Evolutionary conservation across 106 monocot genomes (phyloP), one percentile per base, ranked within the genome.

Genomic region (Apostasia shenzhenica): DNA sequence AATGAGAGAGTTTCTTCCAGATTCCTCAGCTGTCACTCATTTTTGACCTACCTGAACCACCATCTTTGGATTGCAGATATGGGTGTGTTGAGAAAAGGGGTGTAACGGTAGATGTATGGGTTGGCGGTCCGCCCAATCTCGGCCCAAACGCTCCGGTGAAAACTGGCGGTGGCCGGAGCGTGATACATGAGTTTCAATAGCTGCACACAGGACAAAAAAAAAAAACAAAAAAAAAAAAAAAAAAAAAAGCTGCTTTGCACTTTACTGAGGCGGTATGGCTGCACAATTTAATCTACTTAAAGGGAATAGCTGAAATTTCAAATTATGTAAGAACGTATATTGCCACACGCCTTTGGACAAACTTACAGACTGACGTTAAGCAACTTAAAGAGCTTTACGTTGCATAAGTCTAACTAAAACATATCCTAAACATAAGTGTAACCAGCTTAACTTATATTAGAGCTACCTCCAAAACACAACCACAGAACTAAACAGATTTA

Each of bases 101-200:
- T 71, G 14, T 86, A 84, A 1, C 60, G 78, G 41, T 70, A 45
- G 48, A 84, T 77, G 62, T 84, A 89, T 0, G 93, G 93, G 52
- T 63, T 75, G 51, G 73, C 61, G 0, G 55, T 66, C 9, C 76
- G 76, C 14, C 81, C 79, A 41, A 93, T 84, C 67, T 60, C 77
- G 39, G 77, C 61, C 93, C 93, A 93, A 5, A 82, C 72, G 38
- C 68, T 86, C 70, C 68, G 76, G 69, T 93, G 93, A 69, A 84
- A 84, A 12, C 68, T 62, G 2, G 81, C 83, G 40, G 81, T 86
- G 42, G 74, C 86, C 44, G 89, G 93, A 70, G 86, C 78, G 81
- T 86, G 86, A 55, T 89, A 93, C 93, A 93, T 93, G 41, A 93
- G 86, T 77, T 93, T 93, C 81, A 93, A 67, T 40, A 89, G 61